phyloP scores from a whole-genome alignment of 2,329 filamentous ascomycete species.

The Aspergillus costaricaensis region DNA sequence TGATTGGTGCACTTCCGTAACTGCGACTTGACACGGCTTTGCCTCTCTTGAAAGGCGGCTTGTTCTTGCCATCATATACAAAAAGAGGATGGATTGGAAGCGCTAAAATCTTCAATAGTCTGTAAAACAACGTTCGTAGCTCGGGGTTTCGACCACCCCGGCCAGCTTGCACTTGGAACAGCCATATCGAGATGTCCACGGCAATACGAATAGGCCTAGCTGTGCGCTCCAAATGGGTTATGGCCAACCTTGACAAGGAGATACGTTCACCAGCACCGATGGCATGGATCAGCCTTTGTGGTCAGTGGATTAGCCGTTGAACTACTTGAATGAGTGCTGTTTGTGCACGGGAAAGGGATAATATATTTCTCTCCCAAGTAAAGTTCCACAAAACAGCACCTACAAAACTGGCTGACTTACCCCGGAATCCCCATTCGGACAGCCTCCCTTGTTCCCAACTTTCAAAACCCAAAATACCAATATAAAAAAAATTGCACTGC shows the following conservation, averaged over 20 bases:
- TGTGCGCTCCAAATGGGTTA: slow-evolving; percentile 71
- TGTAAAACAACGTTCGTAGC: slow-evolving; percentile 88
- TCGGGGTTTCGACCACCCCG: slow-evolving; percentile 87
- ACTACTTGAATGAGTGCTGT: neutral
- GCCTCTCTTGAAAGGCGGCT: slow-evolving; percentile 85
- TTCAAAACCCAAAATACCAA: slow-evolving; percentile 6
- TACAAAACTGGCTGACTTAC: slow-evolving; percentile 30
- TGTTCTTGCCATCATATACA: slow-evolving; percentile 84
- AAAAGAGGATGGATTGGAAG: slow-evolving; percentile 84
- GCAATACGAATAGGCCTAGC: slow-evolving; percentile 79
- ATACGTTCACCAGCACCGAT: slow-evolving; percentile 79
- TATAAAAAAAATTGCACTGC: slow-evolving; percentile 3
- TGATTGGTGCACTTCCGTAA: slow-evolving; percentile 67
- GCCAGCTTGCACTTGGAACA: slow-evolving; percentile 86
- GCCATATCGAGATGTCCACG: slow-evolving; percentile 95
- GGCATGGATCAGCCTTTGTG: slow-evolving; percentile 78
- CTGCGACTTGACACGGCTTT: slow-evolving; percentile 58
- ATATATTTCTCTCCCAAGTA: slow-evolving; percentile 7
- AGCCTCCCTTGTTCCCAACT: neutral
- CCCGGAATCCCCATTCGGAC: slow-evolving; percentile 48
- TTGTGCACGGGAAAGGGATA: slow-evolving; percentile 3
- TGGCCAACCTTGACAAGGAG: slow-evolving; percentile 78
- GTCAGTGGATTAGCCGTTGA: neutral
- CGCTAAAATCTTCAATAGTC: slow-evolving; percentile 73
- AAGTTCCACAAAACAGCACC: neutral